These are phyloP conservation scores for Eremochloa ophiuroides DNA, from an alignment of 176 grass and related monocot species.

Conservation along the genomic window DNA sequence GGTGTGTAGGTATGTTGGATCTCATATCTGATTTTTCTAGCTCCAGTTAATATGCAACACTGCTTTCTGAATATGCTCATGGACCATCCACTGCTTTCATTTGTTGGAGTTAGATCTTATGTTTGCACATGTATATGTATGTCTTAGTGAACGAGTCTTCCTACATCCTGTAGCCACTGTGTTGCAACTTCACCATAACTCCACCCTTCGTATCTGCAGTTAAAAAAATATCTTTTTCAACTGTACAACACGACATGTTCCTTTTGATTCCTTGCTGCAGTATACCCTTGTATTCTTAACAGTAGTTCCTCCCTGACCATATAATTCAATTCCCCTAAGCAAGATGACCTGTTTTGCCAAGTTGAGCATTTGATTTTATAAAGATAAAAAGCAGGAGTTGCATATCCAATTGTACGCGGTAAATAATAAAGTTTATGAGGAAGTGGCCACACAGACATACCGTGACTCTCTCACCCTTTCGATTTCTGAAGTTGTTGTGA, in stretches of 20 bases:
- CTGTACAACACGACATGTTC: background rate
- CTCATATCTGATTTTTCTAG: background rate
- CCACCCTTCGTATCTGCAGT: background rate
- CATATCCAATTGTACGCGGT: background rate
- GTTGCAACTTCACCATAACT: conserved; percentile 3
- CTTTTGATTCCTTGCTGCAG: conserved; percentile 1
- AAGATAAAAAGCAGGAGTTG: background rate
- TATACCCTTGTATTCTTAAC: background rate
- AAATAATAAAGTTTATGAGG: conserved; percentile 17
- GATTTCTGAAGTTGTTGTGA: background rate
- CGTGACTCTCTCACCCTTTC: background rate
- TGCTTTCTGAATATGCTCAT: conserved; percentile 17
- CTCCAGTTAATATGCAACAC: background rate
- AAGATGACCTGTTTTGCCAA: conserved; percentile 1
- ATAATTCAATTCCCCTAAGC: background rate
- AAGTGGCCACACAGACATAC: background rate
- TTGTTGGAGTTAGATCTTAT: conserved; percentile 1
- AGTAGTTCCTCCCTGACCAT: conserved; percentile 3
- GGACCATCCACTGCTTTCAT: background rate
- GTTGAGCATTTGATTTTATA: conserved; percentile 6
- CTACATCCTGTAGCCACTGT: background rate
- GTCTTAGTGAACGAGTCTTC: background rate
- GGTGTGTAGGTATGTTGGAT: background rate
- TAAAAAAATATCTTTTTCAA: background rate
- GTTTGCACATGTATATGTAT: background rate